Conservation (phyloP, 352 stramenopile species). For the Globisporangium viniferum region DNA sequence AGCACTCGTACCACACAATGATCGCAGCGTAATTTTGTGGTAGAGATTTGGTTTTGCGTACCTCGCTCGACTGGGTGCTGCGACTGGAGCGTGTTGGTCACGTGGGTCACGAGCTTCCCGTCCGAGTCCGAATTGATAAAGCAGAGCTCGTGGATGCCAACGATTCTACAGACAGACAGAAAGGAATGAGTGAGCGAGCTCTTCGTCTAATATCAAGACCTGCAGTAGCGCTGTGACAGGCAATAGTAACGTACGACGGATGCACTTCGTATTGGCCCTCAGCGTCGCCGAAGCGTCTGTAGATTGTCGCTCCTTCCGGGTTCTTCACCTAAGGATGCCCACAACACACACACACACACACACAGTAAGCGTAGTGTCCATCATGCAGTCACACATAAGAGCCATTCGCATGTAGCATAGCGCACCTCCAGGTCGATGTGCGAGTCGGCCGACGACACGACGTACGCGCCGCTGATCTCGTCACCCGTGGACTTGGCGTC, state of each 20-base stretch:
- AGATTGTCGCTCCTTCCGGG: conserved; percentile 49
- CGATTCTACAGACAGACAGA: conserved; percentile 27
- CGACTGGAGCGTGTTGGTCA: conserved; percentile 76
- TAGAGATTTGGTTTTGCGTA: conserved; percentile 13
- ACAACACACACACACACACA: neutral
- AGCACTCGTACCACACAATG: neutral
- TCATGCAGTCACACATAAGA: neutral
- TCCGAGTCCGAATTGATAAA: conserved; percentile 74
- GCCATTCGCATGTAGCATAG: neutral
- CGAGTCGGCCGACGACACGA: conserved; percentile 69
- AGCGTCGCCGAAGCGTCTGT: conserved; percentile 49
- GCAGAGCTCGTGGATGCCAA: conserved; percentile 64
- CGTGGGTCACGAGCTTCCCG: conserved; percentile 76
- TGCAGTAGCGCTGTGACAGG: neutral
- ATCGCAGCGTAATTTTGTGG: neutral
- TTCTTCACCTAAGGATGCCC: conserved; percentile 49
- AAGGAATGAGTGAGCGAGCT: neutral
- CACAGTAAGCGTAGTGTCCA: neutral
- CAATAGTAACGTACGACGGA: conserved; percentile 38
- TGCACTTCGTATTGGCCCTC: conserved; percentile 70
- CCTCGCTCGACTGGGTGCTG: conserved; percentile 79
- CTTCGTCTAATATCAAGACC: neutral
- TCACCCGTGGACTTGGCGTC: conserved; percentile 69
- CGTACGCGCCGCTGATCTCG: conserved; percentile 58
- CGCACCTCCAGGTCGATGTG: conserved; percentile 61